Base-by-base conservation (phyloP, 1,139 yeast genomes). In the Scheffersomyces insectosa region DNA sequence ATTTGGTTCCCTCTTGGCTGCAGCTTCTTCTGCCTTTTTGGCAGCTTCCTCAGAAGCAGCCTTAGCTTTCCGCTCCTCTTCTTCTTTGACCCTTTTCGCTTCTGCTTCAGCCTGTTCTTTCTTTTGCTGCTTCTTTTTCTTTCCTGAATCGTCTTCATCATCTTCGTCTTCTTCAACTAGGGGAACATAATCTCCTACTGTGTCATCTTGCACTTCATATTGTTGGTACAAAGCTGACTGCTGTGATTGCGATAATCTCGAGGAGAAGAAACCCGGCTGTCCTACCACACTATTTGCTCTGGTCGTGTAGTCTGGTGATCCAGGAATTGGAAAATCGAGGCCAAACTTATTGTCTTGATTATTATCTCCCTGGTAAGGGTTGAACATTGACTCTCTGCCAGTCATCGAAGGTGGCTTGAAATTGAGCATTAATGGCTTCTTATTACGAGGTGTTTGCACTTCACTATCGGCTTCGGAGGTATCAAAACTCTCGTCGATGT, bases 161-260 rank as follows among this genome's bases (percentile, higher is more conserved):
- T 71, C 77, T 4, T 72, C 78, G 14, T 73, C 77, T 46, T 73
- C 79, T 44, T 72, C 78, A 2, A 66, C 70, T 2, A 71, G 64
- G 2, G 79, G 77, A 16, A 72, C 63, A 46, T 73, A 74, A 46
- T 72, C 79, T 29, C 63, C 55, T 3, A 74, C 79, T 1, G 78
- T 72, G 49, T 74, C 79, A 52, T 74, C 79, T 42, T 65, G 65
- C 13, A 74, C 78, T 45, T 73, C 78, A 47, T 74, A 74, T 45
- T 74, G 78, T 48, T 72, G 77, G 54, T 73, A 73, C 61, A 73
- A 51, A 1, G 70, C 75, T 8, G 76, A 68, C 46, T 72, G 77
- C 42, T 73, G 78, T 3, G 77, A 72, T 48, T 74, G 77, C 0
- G 77, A 71, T 42, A 74, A 62, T 41, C 76, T 54, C 7, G 75